Percentiles rank a stretch among this genome's conserved stretches.
These are phyloP conservation scores for Phytophthora agathidicida DNA, from an alignment of 352 stramenopile genomes.

Conservation along the genomic window DNA sequence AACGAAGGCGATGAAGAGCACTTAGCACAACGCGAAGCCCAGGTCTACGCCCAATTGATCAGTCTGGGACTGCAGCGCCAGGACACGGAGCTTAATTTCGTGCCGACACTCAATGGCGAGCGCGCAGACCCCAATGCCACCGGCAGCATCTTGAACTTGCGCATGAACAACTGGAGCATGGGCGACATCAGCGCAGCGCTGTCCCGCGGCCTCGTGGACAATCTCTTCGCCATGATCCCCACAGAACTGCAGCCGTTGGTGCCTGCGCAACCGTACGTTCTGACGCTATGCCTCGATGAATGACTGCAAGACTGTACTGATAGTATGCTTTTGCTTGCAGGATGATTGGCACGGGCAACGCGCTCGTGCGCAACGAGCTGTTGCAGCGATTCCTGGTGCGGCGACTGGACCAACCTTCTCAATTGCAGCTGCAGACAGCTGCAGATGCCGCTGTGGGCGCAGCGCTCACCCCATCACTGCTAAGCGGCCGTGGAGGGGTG, in stretches of 20 bases:
- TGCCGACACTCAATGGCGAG: constrained; percentile 77
- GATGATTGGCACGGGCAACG: constrained; percentile 79
- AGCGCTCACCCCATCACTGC: constrained; percentile 43
- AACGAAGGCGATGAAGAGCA: constrained; percentile 21
- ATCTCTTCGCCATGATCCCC: constrained; percentile 77
- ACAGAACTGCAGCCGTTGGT: constrained; percentile 38
- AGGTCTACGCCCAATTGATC: constrained; percentile 64
- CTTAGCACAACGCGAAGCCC: constrained; percentile 23
- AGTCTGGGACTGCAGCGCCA: constrained; percentile 46
- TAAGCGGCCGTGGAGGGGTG: constrained; percentile 13
- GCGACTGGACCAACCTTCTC: constrained; percentile 36
- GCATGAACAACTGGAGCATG: constrained; percentile 71
- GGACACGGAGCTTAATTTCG: constrained; percentile 61
- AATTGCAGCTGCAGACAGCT: constrained; percentile 51
- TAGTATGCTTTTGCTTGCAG: constrained; percentile 28
- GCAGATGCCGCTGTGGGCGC: constrained; percentile 67
- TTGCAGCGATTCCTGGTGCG: constrained; percentile 57
- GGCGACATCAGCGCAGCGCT: constrained; percentile 77
- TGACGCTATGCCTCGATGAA: too few species aligned
- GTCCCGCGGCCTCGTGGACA: constrained; percentile 66
- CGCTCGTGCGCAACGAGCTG: constrained; percentile 65
- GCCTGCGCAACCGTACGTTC: constrained; percentile 47
- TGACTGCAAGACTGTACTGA: too few species aligned
- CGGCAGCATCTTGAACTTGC: constrained; percentile 54
- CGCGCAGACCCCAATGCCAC: constrained; percentile 42